Conservation (phyloP, 2,329 filamentous ascomycete species). For the Decorospora gaudefroyi region DNA sequence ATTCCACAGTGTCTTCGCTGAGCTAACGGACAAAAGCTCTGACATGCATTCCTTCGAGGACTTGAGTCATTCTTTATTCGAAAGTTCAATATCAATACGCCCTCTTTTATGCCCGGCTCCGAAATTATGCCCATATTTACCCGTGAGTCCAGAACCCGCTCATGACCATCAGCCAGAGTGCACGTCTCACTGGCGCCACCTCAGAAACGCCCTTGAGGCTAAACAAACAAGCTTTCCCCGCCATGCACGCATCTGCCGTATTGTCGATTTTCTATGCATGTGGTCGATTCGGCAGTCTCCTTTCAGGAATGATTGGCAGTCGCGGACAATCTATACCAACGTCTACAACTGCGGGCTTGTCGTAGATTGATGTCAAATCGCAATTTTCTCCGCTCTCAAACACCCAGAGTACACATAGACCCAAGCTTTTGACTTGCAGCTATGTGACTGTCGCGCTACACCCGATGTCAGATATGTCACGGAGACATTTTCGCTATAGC, state of each 20-base stretch:
- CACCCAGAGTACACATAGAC: too few species aligned
- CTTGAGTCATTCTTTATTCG: constrained; percentile 7
- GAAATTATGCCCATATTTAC: constrained; percentile 36
- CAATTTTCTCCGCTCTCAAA: too few species aligned
- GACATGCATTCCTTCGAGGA: constrained; percentile 9
- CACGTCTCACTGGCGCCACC: constrained; percentile 24
- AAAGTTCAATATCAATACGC: constrained; percentile 10
- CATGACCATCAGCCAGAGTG: constrained; percentile 16
- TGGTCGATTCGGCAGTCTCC: constrained; percentile 14
- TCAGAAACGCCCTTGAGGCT: constrained; percentile 19
- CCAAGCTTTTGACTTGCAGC: too few species aligned
- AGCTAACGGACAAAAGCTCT: too few species aligned
- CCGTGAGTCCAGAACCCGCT: constrained; percentile 31
- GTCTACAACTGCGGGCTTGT: too few species aligned
- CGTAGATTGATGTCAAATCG: too few species aligned
- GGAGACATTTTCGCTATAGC: not conserved
- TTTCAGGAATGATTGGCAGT: constrained; percentile 3
- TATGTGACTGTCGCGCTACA: too few species aligned
- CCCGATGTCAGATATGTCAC: too few species aligned
- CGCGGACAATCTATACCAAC: not conserved
- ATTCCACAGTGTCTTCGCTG: too few species aligned
- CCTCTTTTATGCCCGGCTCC: constrained; percentile 15
- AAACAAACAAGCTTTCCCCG: constrained; percentile 38
- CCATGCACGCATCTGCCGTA: constrained; percentile 40
- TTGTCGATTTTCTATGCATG: constrained; percentile 15